Evolutionary conservation across 306 rosid species (phyloP), one percentile per base, ranked within the genome.

Genomic region (Trifolium dubium): DNA sequence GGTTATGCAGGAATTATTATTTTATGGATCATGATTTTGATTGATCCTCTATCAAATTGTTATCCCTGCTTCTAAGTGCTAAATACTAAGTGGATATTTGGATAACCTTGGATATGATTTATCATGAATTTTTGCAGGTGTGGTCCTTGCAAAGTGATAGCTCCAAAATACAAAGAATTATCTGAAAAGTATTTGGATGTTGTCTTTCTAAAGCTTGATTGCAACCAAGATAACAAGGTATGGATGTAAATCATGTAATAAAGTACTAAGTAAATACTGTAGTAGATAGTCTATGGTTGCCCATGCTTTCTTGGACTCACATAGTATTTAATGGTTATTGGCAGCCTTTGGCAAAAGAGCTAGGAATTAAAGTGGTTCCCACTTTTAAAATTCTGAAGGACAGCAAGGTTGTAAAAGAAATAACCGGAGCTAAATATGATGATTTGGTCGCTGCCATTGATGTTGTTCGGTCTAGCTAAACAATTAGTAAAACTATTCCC

Each of bases 101-200:
- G 46, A 77, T 74, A 49, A 58, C 69, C 41, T 59, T 71, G 19
- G 51, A 59, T 67, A 46, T 77, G 31, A 37, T 58, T 58, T 58
- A 51, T 79, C 67, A 62, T 69, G 77, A 70, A 19, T 11, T 75
- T 32, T 34, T 64, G 80, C 83, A 94, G 99, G 99, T 94, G 99
- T 56, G 99, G 99, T 44, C 99, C 97, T 64, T 94, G 99, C 93
- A 94, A 92, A 82, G 94, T 94, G 76, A 94, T 94, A 6, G 99
- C 97, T 67, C 99, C 99, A 31, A 92, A 84, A 75, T 94, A 23
- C 69, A 79, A 83, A 85, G 89, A 88, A 56, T 74, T 94, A 73
- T 86, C 99, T 6, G 72, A 90, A 82, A 87, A 90, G 88, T 88
- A 92, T 70, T 81, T 81, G 29, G 99, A 94, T 77, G 99, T 89